Evolutionary conservation across 345 rosid species (phyloP).

Genomic region (Citrus cavaleriei): DNA sequence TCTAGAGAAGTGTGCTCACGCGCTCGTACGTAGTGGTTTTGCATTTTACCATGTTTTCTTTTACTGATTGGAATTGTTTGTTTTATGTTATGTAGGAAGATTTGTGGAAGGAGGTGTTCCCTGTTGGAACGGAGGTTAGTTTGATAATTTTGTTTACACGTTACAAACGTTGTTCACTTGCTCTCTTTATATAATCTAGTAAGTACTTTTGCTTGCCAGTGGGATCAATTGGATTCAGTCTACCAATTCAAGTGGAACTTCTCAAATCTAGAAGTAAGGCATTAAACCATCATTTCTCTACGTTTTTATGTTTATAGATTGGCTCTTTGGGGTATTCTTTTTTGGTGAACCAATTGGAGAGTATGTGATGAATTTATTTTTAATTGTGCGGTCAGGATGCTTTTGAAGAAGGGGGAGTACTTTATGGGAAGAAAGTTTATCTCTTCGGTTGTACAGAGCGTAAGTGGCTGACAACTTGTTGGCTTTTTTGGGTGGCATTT

Average conservation of each 20-base stretch:
- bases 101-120: constrained; percentile 77
- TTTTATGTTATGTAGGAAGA: constrained; percentile 60
- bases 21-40: not conserved
- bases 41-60: not conserved
- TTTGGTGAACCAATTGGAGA: not conserved
- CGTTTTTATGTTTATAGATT: constrained; percentile 1
- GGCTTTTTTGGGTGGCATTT: not conserved
- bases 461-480: constrained; percentile 37
- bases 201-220: constrained; percentile 42
- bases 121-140: constrained; percentile 93
- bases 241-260: constrained; percentile 81
- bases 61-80: constrained; percentile 7
- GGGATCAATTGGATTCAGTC: constrained; percentile 82
- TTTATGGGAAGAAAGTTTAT: constrained; percentile 69
- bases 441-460: constrained; percentile 93
- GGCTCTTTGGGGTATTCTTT: not conserved
- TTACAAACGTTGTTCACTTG: not conserved
- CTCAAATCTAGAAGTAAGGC: constrained; percentile 84
- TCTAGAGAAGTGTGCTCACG: not conserved
- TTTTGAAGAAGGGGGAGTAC: constrained; percentile 83
- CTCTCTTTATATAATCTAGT: not conserved
- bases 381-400: constrained; percentile 55
- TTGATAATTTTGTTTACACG: not conserved
- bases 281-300: not conserved
- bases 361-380: constrained; percentile 4